Base-by-base conservation (phyloP, 1,284 basidiomycete species). In the Puccinia horiana region DNA sequence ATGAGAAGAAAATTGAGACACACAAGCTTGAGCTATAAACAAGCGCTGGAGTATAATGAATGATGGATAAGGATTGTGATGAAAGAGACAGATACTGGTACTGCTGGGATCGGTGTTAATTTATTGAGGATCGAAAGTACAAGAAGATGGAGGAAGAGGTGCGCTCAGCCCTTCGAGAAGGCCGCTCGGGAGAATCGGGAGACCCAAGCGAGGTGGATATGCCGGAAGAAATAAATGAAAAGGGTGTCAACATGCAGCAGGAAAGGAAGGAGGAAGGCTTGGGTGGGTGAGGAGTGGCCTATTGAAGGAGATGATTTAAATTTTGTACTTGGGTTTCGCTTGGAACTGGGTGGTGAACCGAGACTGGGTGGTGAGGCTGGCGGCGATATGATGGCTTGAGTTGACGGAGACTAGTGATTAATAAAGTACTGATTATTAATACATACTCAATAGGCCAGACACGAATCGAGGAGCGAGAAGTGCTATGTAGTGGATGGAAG, bases 1-100 rank as follows among this genome's bases (percentile, higher is more conserved):
- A 1, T 12, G 63, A 67, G 35, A 14, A 67, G 32, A 63, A 37
- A 37, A 9, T 2, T 12, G 11, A 67, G 0, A 67, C 63, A 42
- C 32, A 67, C 63, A 40, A 32, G 63, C 63, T 67, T 26, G 37
- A 23, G 8, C 56, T 29, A 63, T 37, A 8, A 63, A 42, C 63
- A 42, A 67, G 37, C 63, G 37, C 16, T 67, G 6, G 40, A 42
- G 63, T 67, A 26, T 23, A 67, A 67, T 23, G 63, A 67, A 42
- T 42, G 63, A 67, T 67, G 63, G 63, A 67, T 67, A 67, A 67
- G 40, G 63, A 67, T 67, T n/a, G 63, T 67, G 40, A 67, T 2
- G 18, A 42, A 37, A 2, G 37, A n/a, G 63, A 67, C 63, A 67
- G 63, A 67, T 67, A 44, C 5, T 63, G 6, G 44, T 44, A 6